phyloP scores from a whole-genome alignment of 352 stramenopile species.

The Phytopythium boreale region DNA sequence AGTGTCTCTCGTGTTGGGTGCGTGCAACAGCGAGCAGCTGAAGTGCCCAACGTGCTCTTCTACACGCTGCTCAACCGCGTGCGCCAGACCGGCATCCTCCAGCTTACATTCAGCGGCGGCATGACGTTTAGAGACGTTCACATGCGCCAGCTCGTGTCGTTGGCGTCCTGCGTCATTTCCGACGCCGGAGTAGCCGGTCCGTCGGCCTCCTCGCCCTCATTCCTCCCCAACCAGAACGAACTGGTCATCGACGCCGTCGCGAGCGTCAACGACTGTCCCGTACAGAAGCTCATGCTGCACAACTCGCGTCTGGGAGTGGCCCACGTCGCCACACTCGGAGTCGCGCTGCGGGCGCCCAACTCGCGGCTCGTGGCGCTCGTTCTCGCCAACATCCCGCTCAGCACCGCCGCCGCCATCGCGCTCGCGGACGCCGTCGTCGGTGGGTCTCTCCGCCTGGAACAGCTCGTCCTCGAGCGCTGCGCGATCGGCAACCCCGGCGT shows the following conservation, averaged over 20 bases:
- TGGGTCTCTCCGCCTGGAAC: constrained; percentile 48
- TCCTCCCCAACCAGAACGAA: constrained; percentile 31
- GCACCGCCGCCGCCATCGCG: constrained; percentile 27
- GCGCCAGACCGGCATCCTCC: constrained; percentile 57
- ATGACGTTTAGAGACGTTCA: constrained; percentile 37
- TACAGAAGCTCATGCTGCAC: constrained; percentile 71
- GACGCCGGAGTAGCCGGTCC: constrained; percentile 27
- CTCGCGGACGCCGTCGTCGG: constrained; percentile 46
- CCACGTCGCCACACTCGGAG: constrained; percentile 29
- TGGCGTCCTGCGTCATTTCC: constrained; percentile 59
- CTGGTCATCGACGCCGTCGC: constrained; percentile 52
- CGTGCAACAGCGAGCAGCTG: constrained; percentile 24
- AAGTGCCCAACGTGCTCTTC: constrained; percentile 66
- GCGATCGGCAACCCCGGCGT: constrained; percentile 46
- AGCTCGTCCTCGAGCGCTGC: constrained; percentile 72
- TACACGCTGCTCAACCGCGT: constrained; percentile 72
- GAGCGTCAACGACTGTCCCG: constrained; percentile 19
- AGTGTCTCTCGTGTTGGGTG: background rate
- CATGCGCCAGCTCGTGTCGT: constrained; percentile 51
- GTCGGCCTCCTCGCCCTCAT: background rate
- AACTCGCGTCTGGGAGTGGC: constrained; percentile 42
- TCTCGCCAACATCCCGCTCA: constrained; percentile 50
- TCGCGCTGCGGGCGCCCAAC: constrained; percentile 22
- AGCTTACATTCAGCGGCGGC: constrained; percentile 49
- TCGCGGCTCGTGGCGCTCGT: constrained; percentile 50